These are phyloP conservation scores for Cyclotella atomus DNA, from an alignment of 108 stramenopile species.

Conservation along the genomic window DNA sequence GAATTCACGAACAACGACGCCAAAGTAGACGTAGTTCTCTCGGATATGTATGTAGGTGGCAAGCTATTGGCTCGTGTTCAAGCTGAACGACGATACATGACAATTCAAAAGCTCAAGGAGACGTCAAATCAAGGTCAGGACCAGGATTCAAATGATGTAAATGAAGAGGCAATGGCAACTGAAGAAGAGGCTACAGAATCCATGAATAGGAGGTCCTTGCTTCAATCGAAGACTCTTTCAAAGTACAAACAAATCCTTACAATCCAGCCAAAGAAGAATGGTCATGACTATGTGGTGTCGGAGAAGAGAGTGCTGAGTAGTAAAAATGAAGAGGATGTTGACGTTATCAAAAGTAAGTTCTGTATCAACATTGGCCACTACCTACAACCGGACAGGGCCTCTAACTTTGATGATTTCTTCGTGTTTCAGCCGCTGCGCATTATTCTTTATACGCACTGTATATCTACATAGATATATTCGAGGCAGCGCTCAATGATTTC, in stretches of 20 bases:
- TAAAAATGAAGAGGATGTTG: constrained; percentile 27
- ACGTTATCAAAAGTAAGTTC: not conserved
- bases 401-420: too few relatives aligned
- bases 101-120: constrained; percentile 29
- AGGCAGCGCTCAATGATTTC: constrained; percentile 28
- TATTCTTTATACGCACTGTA: constrained; percentile 36
- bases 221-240: not conserved
- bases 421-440: constrained; percentile 22
- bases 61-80: constrained; percentile 45
- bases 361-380: too few relatives aligned
- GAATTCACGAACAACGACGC: constrained; percentile 52
- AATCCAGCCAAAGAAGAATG: constrained; percentile 18
- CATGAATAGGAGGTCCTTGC: constrained; percentile 8
- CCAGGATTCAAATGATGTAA: not conserved
- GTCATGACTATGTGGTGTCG: constrained; percentile 20
- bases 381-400: too few relatives aligned
- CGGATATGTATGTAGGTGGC: constrained; percentile 45
- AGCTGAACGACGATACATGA: constrained; percentile 29
- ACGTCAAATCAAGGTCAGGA: constrained; percentile 16
- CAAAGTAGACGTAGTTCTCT: constrained; percentile 34
- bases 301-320: constrained; percentile 30
- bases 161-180: not conserved
- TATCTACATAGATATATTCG: constrained; percentile 26
- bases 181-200: not conserved
- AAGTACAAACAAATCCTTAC: constrained; percentile 29